Conservation (phyloP, 352 stramenopile genomes). For the Phytophthora tubulina region DNA sequence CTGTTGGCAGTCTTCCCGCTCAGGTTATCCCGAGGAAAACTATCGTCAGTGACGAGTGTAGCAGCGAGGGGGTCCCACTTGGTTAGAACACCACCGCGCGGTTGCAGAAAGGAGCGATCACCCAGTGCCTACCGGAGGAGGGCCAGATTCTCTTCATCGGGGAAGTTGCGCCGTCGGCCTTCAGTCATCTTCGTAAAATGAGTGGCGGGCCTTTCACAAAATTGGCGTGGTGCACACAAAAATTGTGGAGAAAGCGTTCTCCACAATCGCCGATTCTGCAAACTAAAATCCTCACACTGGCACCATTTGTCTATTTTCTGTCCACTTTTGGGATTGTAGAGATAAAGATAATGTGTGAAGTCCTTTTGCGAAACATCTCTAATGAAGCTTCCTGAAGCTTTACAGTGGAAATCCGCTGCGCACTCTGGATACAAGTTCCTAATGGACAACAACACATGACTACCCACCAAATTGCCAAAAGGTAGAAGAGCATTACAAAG, state of each 20-base stretch:
- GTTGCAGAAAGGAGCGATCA: slow-evolving; percentile 6
- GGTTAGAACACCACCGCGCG: slow-evolving; percentile 5
- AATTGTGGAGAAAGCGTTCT: neutral
- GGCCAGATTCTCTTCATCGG: slow-evolving; percentile 4
- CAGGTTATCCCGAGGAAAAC: slow-evolving; percentile 1
- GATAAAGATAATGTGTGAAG: slow-evolving; percentile 1
- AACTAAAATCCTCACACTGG: neutral
- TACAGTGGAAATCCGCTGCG: too few species aligned
- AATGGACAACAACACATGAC: too few species aligned
- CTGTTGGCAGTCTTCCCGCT: slow-evolving; percentile 17
- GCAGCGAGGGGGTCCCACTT: slow-evolving; percentile 2
- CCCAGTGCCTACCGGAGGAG: slow-evolving; percentile 1
- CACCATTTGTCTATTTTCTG: neutral
- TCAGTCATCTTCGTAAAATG: neutral
- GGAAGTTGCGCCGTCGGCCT: slow-evolving; percentile 4
- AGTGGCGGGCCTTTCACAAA: neutral
- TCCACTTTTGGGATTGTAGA: neutral
- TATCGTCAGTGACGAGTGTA: slow-evolving; percentile 9
- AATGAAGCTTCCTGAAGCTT: neutral
- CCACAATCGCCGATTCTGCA: neutral
- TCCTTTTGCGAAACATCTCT: neutral
- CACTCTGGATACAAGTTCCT: too few species aligned
- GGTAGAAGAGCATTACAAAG: too few species aligned
- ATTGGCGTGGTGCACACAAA: neutral
- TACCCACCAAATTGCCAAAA: too few species aligned